Evolutionary conservation across 2,329 filamentous ascomycete genomes (phyloP), one percentile per base, ranked within the genome.

Genomic region (Alternaria arborescens): DNA sequence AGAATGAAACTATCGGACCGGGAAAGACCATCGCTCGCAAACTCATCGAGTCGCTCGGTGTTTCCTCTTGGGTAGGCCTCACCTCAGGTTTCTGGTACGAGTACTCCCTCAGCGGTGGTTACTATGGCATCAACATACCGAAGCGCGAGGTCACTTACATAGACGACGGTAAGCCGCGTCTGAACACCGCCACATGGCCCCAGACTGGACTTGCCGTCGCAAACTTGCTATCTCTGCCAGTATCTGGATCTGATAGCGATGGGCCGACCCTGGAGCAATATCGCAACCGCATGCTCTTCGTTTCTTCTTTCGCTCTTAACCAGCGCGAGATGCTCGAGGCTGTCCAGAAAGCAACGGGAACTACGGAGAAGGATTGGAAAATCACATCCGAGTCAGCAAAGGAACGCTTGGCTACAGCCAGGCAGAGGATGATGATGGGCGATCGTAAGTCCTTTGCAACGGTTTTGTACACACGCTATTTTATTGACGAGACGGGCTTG

Each of bases 401-500:
- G 41, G 75, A 85, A 71, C 82, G 87, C 22, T 86, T 82, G 62
- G 73, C 78, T 52, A 79, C 83, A 1, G 87, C 82, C 0, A 62
- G 81, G 57, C 80, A 81, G 53, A 72, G 73, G 20, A 48, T 90
- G 8, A 72, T 83, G 60, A 11, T 84, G 81, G 26, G 81, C 82
- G 65, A 71, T 46, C 59, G 54, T 18, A 68, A 53, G 52, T 69
- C 67, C 14, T 88, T 82, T 0, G 87, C 83, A 64, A 72, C 68
- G 2, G 80, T 81, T 67, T 53, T 82, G 60, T 80, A 91, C 70
- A 77, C 66, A 51, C 75, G 69, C 55, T 91, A 89, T 67, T 91
- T 90, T 67, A 79, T 68, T 47, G 77, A 74, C 6, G 68, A 68
- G 30, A 70, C 65, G 1, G 69, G 69, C 1, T 60, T 74, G 18